These are phyloP conservation scores for Lachancea lanzarotensis DNA, from an alignment of 805 yeast species.

Conservation along the genomic window DNA sequence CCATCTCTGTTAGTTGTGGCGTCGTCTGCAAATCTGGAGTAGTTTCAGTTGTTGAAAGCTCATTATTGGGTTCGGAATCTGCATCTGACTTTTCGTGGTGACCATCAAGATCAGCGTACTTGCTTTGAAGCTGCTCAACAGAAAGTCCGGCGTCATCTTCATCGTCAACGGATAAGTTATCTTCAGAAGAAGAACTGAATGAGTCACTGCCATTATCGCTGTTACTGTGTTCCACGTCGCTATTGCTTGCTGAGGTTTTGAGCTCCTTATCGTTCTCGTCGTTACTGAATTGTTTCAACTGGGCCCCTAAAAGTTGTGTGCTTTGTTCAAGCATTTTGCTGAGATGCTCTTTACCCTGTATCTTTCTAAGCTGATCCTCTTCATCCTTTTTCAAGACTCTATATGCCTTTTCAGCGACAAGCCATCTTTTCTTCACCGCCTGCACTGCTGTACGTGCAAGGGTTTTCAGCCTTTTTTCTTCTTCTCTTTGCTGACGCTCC, in stretches of 20 bases:
- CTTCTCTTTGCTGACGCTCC: constrained; percentile 69
- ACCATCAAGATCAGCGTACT: constrained; percentile 33
- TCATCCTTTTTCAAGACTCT: constrained; percentile 67
- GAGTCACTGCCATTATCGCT: constrained; percentile 11
- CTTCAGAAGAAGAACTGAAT: constrained; percentile 12
- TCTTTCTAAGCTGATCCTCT: constrained; percentile 70
- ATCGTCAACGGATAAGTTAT: constrained; percentile 15
- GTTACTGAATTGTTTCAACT: constrained; percentile 41
- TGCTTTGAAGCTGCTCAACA: constrained; percentile 38
- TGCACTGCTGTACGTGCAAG: constrained; percentile 77
- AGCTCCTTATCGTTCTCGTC: constrained; percentile 21
- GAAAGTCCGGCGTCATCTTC: constrained; percentile 35
- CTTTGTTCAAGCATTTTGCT: constrained; percentile 87
- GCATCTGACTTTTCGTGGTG: not conserved
- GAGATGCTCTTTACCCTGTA: constrained; percentile 79
- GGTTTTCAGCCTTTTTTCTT: constrained; percentile 59
- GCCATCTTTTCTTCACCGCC: constrained; percentile 88
- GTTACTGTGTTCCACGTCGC: constrained; percentile 12
- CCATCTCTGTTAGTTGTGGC: constrained; percentile 6
- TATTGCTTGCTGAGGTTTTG: constrained; percentile 1
- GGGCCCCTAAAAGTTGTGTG: constrained; percentile 83
- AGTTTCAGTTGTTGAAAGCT: not conserved
- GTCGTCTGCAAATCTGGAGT: not conserved
- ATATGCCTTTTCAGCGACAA: constrained; percentile 76
- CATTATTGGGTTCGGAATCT: not conserved